Percentiles rank a stretch among this genome's conserved stretches.
These are phyloP conservation scores for Suillus ampliporus DNA, from an alignment of 768 basidiomycete genomes.

Conservation along the genomic window DNA sequence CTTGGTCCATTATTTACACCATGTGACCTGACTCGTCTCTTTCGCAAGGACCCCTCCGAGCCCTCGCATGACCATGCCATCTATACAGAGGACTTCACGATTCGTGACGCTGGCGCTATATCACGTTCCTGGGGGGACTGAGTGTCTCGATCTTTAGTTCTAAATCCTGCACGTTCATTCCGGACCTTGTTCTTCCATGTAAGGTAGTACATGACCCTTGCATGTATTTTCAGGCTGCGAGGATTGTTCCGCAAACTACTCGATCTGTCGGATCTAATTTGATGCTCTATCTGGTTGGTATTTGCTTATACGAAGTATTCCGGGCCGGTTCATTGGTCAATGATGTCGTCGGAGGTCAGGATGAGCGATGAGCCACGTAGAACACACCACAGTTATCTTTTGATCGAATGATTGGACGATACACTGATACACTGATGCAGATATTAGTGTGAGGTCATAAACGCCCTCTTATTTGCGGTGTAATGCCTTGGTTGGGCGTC, in stretches of 20 bases:
- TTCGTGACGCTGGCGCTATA: slow-evolving; percentile 38
- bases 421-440: background rate
- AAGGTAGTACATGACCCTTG: slow-evolving; percentile 27
- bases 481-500: background rate
- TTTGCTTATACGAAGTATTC: slow-evolving; percentile 2
- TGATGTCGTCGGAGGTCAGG: background rate
- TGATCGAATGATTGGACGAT: slow-evolving; percentile 3
- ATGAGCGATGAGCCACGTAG: background rate
- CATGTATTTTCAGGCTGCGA: slow-evolving; percentile 36
- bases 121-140: slow-evolving; percentile 42
- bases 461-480: background rate
- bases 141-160: slow-evolving; percentile 18
- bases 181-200: slow-evolving; percentile 29
- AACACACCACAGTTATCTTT: slow-evolving; percentile 1
- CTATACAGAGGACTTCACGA: slow-evolving; percentile 32
- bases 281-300: slow-evolving; percentile 10
- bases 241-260: slow-evolving; percentile 29
- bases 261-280: slow-evolving; percentile 35
- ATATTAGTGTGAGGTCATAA: background rate
- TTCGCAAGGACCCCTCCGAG: slow-evolving; percentile 17
- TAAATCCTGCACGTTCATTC: slow-evolving; percentile 35
- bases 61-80: slow-evolving; percentile 19
- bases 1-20: slow-evolving; percentile 8
- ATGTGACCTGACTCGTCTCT: slow-evolving; percentile 14
- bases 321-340: slow-evolving; percentile 10